phyloP scores from a whole-genome alignment of 2,329 filamentous ascomycete genomes.

The Cordyceps farinosa region DNA sequence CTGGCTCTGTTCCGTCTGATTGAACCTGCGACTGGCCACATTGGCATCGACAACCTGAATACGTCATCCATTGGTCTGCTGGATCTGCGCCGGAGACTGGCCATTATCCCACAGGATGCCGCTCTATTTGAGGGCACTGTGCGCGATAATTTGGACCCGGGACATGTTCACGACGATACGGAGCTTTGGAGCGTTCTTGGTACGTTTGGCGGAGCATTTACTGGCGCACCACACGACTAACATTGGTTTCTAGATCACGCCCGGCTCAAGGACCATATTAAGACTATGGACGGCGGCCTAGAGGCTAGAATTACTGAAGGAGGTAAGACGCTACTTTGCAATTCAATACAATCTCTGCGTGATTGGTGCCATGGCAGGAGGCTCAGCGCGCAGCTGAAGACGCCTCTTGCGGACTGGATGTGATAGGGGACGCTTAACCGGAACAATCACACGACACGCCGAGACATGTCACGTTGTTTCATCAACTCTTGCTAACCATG shows the following conservation, averaged over 20 bases:
- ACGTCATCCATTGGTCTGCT: slow-evolving; percentile 86
- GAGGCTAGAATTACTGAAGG: slow-evolving; percentile 92
- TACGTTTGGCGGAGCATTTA: slow-evolving; percentile 45
- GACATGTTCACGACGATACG: slow-evolving; percentile 92
- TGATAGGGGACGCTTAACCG: not conserved
- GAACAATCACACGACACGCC: not conserved
- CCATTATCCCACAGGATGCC: slow-evolving; percentile 97
- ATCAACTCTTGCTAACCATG: not conserved
- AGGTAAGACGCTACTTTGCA: slow-evolving; percentile 56
- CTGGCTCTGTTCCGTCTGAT: slow-evolving; percentile 94
- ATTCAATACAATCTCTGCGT: slow-evolving; percentile 14
- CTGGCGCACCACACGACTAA: slow-evolving; percentile 12
- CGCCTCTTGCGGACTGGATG: not conserved
- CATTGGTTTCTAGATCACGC: slow-evolving; percentile 67
- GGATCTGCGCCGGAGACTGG: slow-evolving; percentile 82
- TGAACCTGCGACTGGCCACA: slow-evolving; percentile 75
- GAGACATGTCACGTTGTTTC: not conserved
- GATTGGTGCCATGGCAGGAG: not conserved
- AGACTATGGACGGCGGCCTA: slow-evolving; percentile 80
- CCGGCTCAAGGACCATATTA: slow-evolving; percentile 84
- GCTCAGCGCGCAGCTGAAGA: not conserved
- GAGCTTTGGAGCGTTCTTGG: slow-evolving; percentile 94
- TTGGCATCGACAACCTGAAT: slow-evolving; percentile 85
- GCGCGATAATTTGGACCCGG: slow-evolving; percentile 92
- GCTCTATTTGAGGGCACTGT: slow-evolving; percentile 92